Base-by-base conservation (phyloP, 1,284 basidiomycete genomes). In the Cutaneotrichosporon mucoides region DNA sequence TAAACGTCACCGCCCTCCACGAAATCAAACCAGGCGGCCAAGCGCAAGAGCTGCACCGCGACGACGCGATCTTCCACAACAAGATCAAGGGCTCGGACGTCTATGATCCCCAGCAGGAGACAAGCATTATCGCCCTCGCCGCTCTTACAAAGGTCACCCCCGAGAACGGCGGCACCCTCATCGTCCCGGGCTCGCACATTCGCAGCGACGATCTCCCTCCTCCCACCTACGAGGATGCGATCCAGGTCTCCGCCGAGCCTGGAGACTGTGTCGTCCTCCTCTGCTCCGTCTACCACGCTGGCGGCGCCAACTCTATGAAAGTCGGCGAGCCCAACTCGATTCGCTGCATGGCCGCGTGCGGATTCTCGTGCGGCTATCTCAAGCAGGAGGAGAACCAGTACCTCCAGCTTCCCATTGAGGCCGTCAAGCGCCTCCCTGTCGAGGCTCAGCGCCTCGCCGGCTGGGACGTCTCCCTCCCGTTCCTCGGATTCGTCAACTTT, bases 351-450 rank as follows among this genome's bases (percentile, higher is more conserved):
- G 57, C 57, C 3, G 55, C 57, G 52, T 59, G 58, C 53, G 57
- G 57, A 55, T 63, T 49, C 52, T 56, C 55, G 33, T 57, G 56
- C 52, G 61, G 61, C 1, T 63, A 63, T 58, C 58, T 63, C 53
- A 57, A 55, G 57, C 58, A 59, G 55, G 61, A 63, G 58, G 61
- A 63, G 58, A 63, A 63, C 61, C 61, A 63, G 58, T 63, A 63
- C 55, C 61, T 63, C 55, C 61, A 62, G 57, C 61, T 62, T 54
- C 49, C 54, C 13, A 24, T 11, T 15, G 61, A 62, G 61, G 41
- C 48, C 38, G 61, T 62, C 55, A 56, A 56, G 57, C 35, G 38
- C 15, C 61, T 62, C n/a, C 61, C 61, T 11, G 10, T 59, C 34
- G 57, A 56, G 46, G 61, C 61, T 2, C 61, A 62, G 54, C 53